phyloP scores from a whole-genome alignment of 2,329 filamentous ascomycete genomes.

The Aspergillus tamarii region DNA sequence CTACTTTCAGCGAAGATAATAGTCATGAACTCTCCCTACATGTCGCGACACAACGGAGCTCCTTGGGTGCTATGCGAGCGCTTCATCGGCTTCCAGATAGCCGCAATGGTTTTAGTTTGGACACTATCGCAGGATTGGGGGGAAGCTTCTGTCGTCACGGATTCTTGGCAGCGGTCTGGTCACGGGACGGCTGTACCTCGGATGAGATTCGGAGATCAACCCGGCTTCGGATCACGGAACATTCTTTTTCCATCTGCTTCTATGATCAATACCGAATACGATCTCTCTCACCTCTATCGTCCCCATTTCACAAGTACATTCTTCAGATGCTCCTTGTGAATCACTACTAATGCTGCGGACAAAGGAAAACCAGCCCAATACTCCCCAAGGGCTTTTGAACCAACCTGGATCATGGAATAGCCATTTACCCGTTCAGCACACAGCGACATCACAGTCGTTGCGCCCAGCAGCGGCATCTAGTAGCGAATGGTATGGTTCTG shows the following conservation, averaged over 20 bases:
- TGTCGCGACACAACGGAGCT: not conserved
- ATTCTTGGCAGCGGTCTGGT: not conserved
- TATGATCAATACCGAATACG: not conserved
- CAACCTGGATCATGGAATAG: not conserved
- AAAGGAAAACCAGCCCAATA: not conserved
- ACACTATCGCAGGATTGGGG: not conserved
- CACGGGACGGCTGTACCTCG: not conserved
- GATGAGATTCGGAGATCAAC: not conserved
- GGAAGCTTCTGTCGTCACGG: conserved; percentile 2
- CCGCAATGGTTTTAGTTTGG: not conserved
- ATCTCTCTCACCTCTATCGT: not conserved
- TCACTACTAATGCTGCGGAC: not conserved
- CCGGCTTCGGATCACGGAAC: not conserved
- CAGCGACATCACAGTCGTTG: not conserved
- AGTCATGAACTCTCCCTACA: conserved; percentile 4
- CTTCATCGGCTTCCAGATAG: not conserved
- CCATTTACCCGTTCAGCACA: not conserved
- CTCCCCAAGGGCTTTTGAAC: not conserved
- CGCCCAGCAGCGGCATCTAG: not conserved
- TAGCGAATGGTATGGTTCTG: not conserved
- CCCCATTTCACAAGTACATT: not conserved
- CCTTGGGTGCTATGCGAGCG: not conserved
- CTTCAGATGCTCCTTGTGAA: not conserved
- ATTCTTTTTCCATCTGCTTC: not conserved
- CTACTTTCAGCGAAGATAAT: not conserved